Evolutionary conservation across 768 basidiomycete genomes (phyloP), one percentile per base, ranked within the genome.

Genomic region (Neoboletus magnificus): DNA sequence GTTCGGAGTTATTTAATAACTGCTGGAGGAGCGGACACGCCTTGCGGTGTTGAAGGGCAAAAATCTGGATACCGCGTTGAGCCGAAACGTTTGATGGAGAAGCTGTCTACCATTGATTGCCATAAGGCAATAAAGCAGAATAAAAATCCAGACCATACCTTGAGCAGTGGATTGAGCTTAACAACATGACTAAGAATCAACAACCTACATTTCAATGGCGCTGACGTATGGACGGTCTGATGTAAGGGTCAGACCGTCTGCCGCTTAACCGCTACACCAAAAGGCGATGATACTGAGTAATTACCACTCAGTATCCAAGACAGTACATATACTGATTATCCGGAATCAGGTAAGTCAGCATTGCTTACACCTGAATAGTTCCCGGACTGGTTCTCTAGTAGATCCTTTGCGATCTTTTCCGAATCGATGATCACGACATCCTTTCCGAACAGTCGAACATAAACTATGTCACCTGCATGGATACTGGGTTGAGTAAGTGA

Each of bases 351-450:
- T n/a, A n/a, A n/a, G n/a, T n/a, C n/a, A n/a, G n/a, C n/a, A n/a
- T n/a, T n/a, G n/a, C n/a, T n/a, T n/a, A n/a, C n/a, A n/a, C 60
- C 60, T 3, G 60, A 60, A 32, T 46, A 52, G 32, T 36, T 61
- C 4, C 6, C 16, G 0, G 57, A 60, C 5, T 45, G 59, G 5
- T 27, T 35, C 4, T 61, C 57, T 6, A 61, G 25, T 0, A 59
- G 12, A 4, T 32, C 11, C 11, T 32, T 32, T 32, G 30, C 30
- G 12, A 32, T 32, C 30, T 32, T 32, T 32, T 32, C 30, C 30
- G 30, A 32, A 32, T 32, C 12, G 30, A 32, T 32, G 30, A 32
- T 32, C 9, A 30, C 11, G 18, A 55, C 30, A 8, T 53, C 56
- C 18, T 36, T 52, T 16, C 57, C 56, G 2, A 55, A 9, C 3